These are phyloP conservation scores for Thelonectria rubi DNA, from an alignment of 2,329 filamentous ascomycete species.

Conservation along the genomic window DNA sequence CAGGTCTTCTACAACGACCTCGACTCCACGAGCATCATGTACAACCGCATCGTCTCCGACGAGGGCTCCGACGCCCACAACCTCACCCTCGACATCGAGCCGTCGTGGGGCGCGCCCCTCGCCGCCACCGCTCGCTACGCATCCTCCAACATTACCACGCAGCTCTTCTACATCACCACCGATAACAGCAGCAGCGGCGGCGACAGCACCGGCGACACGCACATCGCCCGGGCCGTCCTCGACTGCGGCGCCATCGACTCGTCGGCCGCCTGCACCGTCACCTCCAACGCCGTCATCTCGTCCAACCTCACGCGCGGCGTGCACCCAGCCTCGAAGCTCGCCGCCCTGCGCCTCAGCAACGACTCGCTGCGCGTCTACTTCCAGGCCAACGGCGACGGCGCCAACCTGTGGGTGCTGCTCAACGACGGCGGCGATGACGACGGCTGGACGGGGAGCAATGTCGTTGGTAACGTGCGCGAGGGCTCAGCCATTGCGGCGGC, in stretches of 20 bases:
- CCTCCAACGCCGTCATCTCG: conserved; percentile 33
- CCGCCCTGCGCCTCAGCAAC: conserved; percentile 26
- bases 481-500: conserved; percentile 28
- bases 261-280: conserved; percentile 20
- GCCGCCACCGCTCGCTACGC: conserved; percentile 24
- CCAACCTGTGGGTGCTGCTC: conserved; percentile 27
- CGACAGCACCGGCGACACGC: conserved; percentile 16
- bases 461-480: conserved; percentile 10
- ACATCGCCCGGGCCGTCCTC: conserved; percentile 28
- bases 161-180: conserved; percentile 33
- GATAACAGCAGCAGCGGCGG: too few species aligned
- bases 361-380: conserved; percentile 29
- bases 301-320: conserved; percentile 23
- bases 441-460: conserved; percentile 15
- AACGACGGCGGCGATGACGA: conserved; percentile 14
- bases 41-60: conserved; percentile 26
- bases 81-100: conserved; percentile 30
- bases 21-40: conserved; percentile 27
- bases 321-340: conserved; percentile 29
- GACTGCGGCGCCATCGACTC: conserved; percentile 26
- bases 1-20: conserved; percentile 38
- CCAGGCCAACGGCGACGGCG: conserved; percentile 22
- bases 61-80: conserved; percentile 21
- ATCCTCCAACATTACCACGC: conserved; percentile 15
- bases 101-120: conserved; percentile 32